Evolutionary conservation across 768 basidiomycete species (phyloP).

Genomic region (Infundibulicybe gibba): DNA sequence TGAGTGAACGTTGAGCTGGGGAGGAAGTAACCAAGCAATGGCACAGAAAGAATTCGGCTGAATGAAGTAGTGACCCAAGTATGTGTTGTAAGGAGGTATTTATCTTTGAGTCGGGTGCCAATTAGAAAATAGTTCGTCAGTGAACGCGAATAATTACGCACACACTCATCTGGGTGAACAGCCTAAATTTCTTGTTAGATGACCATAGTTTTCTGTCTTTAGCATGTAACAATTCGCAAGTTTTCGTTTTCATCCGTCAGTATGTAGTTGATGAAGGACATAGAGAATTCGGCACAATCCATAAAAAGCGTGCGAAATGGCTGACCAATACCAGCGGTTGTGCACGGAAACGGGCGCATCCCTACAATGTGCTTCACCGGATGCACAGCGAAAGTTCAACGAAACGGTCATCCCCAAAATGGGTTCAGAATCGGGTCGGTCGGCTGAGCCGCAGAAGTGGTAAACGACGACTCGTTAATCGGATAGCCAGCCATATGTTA

Average conservation of each 20-base stretch:
- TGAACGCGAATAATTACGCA: constrained; percentile 11
- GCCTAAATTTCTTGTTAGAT: constrained; percentile 70
- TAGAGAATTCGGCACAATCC: constrained; percentile 90
- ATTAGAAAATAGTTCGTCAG: background rate
- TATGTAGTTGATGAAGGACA: constrained; percentile 61
- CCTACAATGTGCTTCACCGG: too few relatives aligned
- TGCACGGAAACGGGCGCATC: too few relatives aligned
- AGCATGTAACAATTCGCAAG: constrained; percentile 10
- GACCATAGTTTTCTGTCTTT: constrained; percentile 45
- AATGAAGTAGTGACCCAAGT: constrained; percentile 88
- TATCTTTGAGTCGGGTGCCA: constrained; percentile 75
- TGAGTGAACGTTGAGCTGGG: constrained; percentile 81
- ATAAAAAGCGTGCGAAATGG: constrained; percentile 87
- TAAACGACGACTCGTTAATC: too few relatives aligned
- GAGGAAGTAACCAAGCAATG: constrained; percentile 60
- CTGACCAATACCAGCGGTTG: too few relatives aligned
- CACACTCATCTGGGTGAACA: constrained; percentile 61
- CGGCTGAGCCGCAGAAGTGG: too few relatives aligned
- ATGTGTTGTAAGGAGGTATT: constrained; percentile 39
- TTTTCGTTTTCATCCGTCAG: constrained; percentile 48
- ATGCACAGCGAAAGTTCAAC: too few relatives aligned
- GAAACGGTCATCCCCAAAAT: too few relatives aligned
- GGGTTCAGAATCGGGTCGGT: too few relatives aligned
- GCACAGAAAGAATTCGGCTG: constrained; percentile 73
- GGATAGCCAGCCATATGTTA: too few relatives aligned